Evolutionary conservation across 768 basidiomycete genomes (phyloP).

Genomic region (Lactifluus pinguis): DNA sequence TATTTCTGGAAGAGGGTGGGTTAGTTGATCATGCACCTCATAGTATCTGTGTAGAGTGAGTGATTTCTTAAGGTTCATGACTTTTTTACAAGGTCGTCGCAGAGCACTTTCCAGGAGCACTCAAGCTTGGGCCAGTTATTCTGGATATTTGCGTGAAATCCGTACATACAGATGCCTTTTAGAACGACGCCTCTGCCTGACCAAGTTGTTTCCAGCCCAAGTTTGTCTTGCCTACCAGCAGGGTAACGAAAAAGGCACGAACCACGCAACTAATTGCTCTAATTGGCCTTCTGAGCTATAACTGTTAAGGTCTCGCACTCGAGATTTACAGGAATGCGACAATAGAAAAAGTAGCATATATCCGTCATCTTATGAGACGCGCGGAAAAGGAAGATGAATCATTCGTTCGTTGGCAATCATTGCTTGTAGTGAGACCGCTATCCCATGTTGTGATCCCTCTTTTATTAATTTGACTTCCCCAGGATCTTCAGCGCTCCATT

Average conservation of each 20-base stretch:
- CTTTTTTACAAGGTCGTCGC: neutral
- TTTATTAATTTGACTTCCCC: neutral
- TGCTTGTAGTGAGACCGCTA: constrained; percentile 5
- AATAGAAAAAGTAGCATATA: constrained; percentile 16
- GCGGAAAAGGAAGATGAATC: constrained; percentile 5
- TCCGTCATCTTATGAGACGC: constrained; percentile 11
- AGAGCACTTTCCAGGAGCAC: constrained; percentile 20
- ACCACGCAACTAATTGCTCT: neutral
- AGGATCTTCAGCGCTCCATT: constrained; percentile 10
- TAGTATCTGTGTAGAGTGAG: constrained; percentile 18
- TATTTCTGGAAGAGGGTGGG: constrained; percentile 2
- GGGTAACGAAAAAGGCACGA: constrained; percentile 14
- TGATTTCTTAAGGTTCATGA: too few relatives aligned
- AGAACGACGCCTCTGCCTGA: neutral
- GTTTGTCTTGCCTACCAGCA: constrained; percentile 17
- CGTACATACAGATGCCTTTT: neutral
- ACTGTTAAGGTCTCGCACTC: constrained; percentile 5
- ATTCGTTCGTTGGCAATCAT: constrained; percentile 2
- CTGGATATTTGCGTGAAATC: constrained; percentile 19
- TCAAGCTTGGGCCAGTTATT: constrained; percentile 21
- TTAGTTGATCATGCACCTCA: neutral
- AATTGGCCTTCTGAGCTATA: neutral
- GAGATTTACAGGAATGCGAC: constrained; percentile 20
- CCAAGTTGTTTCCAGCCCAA: constrained; percentile 9
- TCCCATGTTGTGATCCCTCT: neutral